Conservation (phyloP, 2,329 filamentous ascomycete genomes). For the Talaromyces marneffei region DNA sequence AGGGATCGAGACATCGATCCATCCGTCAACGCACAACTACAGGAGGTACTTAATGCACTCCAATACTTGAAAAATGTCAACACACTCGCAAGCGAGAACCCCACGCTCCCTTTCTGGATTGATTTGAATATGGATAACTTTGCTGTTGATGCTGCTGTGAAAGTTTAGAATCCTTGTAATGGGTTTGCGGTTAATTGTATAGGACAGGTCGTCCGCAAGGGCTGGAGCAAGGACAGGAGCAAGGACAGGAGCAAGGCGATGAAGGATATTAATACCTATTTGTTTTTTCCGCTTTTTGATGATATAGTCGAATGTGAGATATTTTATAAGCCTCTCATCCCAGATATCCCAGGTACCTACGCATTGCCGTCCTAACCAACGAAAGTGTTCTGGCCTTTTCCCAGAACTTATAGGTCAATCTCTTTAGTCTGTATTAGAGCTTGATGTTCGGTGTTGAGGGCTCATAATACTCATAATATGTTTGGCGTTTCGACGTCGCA, state of each 20-base stretch:
- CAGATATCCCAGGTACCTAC: too few species aligned
- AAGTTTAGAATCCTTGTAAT: neutral
- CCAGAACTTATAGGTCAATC: neutral
- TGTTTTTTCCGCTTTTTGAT: neutral
- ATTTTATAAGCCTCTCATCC: neutral
- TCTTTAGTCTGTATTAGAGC: neutral
- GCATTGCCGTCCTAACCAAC: neutral
- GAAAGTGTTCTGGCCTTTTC: neutral
- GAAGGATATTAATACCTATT: neutral
- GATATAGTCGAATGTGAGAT: neutral
- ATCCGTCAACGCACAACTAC: conserved; percentile 11
- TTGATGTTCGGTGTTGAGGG: too few species aligned
- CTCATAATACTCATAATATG: too few species aligned
- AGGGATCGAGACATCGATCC: conserved; percentile 12
- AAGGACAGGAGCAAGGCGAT: neutral
- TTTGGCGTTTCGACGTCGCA: neutral
- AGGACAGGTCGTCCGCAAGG: neutral
- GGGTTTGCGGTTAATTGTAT: neutral
- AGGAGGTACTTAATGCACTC: conserved; percentile 15
- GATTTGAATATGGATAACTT: conserved; percentile 9
- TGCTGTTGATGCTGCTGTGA: neutral
- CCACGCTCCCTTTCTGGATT: conserved; percentile 3
- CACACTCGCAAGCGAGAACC: conserved; percentile 15
- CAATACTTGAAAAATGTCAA: conserved; percentile 16
- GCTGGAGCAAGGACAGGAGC: neutral